Evolutionary conservation across 2,329 filamentous ascomycete genomes (phyloP), one percentile per base, ranked within the genome.

Genomic region (Erysiphe neolycopersici): DNA sequence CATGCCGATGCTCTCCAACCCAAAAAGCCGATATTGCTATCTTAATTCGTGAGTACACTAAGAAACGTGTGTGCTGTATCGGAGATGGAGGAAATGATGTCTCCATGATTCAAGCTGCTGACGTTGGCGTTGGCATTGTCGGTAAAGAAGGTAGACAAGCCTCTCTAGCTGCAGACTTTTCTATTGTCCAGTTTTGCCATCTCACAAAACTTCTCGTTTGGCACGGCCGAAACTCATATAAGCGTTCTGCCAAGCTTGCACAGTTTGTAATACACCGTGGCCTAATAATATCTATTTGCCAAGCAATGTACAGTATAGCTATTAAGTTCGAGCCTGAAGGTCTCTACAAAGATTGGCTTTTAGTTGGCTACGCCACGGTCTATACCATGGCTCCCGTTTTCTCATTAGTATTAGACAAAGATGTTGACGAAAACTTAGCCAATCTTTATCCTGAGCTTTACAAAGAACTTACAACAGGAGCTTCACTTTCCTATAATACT

Each of bases 181-280:
- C 79, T 46, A 92, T 98, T 52, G 82, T 84, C 47, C 85, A 94
- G 54, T 98, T 98, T 61, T 80, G 76, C 54, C 84, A 98, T 58
- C 64, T 98, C 17, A 92, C 87, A 42, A 98, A 95, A 60, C 69
- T 98, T 1, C 71, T 98, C n/a, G 84, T 98, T 33, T 98, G 91
- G 89, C 91, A 98, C 58, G 89, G 89, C 1, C 76, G 91, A 30
- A 98, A 98, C 62, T 87, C 78, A 52, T 98, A 98, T 66, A 95
- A 95, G 61, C 74, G 91, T 39, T 83, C 76, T 46, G 89, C 89
- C 26, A 98, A 98, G 62, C 71, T 98, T 19, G 84, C 82, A 0
- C 91, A 95, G 59, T 98, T 98, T 60, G 87, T 98, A 53, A 98
- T 98, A 53, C 91, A 98, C 58, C 79, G 89, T 54, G 89, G 89